phyloP scores from a whole-genome alignment of 2,329 filamentous ascomycete genomes.

The Pseudocercospora pini-densiflorae region DNA sequence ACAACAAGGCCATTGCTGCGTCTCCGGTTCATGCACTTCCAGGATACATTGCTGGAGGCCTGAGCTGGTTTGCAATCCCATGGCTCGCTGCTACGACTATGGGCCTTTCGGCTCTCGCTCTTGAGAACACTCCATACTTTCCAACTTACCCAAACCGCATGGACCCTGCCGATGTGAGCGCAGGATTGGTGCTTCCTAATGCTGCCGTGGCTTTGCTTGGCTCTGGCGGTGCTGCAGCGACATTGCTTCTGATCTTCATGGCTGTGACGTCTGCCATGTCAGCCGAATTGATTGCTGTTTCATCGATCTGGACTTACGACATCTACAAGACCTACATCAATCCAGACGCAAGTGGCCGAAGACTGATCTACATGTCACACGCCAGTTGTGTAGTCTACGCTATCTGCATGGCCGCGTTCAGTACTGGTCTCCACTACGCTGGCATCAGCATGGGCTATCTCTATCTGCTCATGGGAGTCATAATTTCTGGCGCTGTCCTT shows the following conservation, averaged over 20 bases:
- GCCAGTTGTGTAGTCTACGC: conserved; percentile 74
- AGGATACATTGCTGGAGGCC: conserved; percentile 83
- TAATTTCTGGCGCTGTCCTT: conserved; percentile 77
- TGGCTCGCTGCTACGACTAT: conserved; percentile 89
- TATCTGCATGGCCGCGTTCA: conserved; percentile 76
- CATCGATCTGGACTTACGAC: conserved; percentile 86
- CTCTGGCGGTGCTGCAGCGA: conserved; percentile 77
- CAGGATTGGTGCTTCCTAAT: conserved; percentile 82
- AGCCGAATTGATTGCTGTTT: conserved; percentile 84
- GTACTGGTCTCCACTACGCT: conserved; percentile 67
- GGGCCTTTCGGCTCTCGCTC: conserved; percentile 78
- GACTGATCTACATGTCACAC: conserved; percentile 81
- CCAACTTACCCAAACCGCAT: conserved; percentile 76
- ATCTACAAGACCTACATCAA: conserved; percentile 88
- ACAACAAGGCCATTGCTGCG: conserved; percentile 92
- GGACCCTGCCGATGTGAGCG: conserved; percentile 73
- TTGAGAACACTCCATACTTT: conserved; percentile 74
- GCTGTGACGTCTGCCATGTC: conserved; percentile 85
- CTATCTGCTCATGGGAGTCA: conserved; percentile 88
- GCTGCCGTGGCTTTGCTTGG: conserved; percentile 84
- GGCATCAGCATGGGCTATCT: conserved; percentile 84
- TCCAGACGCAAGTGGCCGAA: conserved; percentile 72
- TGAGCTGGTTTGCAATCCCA: conserved; percentile 91
- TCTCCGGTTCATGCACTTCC: conserved; percentile 82
- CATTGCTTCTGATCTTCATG: conserved; percentile 84